Evolutionary conservation across 352 stramenopile species (phyloP).

Genomic region (Phytophthora pinifolia): DNA sequence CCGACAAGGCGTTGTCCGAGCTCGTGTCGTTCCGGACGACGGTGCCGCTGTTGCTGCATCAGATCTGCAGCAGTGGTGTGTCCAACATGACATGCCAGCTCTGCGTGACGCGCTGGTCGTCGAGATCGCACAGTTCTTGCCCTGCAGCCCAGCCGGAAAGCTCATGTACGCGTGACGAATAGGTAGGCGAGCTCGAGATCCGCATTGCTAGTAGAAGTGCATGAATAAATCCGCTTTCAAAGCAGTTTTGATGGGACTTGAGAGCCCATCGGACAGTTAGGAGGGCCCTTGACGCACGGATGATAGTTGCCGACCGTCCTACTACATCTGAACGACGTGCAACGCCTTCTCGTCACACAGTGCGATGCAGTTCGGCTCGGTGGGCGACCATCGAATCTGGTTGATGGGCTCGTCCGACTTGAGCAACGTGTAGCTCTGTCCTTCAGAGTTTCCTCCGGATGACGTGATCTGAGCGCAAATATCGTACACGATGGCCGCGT

Average conservation of each 20-base stretch:
- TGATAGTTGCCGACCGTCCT: too few relatives aligned
- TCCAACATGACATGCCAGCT: conserved; percentile 32
- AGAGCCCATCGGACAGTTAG: too few relatives aligned
- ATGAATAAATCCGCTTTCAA: too few relatives aligned
- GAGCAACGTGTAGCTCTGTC: conserved; percentile 50
- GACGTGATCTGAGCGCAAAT: conserved; percentile 44
- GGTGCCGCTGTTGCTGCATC: conserved; percentile 19
- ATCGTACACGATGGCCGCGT: conserved; percentile 97
- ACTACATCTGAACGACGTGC: conserved; percentile 91
- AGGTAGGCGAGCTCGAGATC: too few relatives aligned
- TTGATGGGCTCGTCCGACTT: conserved; percentile 74
- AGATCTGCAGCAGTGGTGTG: conserved; percentile 43
- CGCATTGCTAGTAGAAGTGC: too few relatives aligned
- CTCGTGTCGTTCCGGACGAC: conserved; percentile 40
- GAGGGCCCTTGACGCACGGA: too few relatives aligned
- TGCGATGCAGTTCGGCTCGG: conserved; percentile 95
- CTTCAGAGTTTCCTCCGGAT: conserved; percentile 23
- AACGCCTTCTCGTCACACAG: conserved; percentile 95
- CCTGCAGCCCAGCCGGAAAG: conserved; percentile 84
- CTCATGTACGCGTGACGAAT: conserved; percentile 69
- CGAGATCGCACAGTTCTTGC: conserved; percentile 61
- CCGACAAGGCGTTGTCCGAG: conserved; percentile 28
- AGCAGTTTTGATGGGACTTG: too few relatives aligned
- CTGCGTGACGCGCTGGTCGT: conserved; percentile 43
- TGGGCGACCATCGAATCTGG: conserved; percentile 91